These are phyloP conservation scores for Colletotrichum orbiculare DNA, from an alignment of 2,329 filamentous ascomycete genomes.

Conservation along the genomic window DNA sequence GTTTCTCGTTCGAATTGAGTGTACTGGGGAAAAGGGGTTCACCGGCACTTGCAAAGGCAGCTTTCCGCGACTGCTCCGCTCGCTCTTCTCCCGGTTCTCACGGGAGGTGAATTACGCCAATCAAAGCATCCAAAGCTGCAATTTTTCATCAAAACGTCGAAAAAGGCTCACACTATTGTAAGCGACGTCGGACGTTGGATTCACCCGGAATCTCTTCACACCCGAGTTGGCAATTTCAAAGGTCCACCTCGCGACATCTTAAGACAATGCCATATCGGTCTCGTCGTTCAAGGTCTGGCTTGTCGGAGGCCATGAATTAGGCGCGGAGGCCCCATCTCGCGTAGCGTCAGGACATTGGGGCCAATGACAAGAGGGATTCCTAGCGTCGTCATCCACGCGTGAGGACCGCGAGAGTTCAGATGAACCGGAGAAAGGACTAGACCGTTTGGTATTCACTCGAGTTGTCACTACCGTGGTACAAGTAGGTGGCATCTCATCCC, in stretches of 20 bases:
- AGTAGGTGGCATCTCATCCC: background rate
- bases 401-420: slow-evolving; percentile 1
- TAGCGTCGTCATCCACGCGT: background rate
- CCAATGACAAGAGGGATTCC: slow-evolving; percentile 5
- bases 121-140: too few relatives aligned
- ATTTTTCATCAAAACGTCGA: too few relatives aligned
- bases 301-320: background rate
- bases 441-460: background rate
- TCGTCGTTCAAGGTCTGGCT: slow-evolving; percentile 6
- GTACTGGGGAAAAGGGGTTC: too few relatives aligned
- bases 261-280: slow-evolving; percentile 11
- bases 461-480: background rate
- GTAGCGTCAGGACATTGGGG: slow-evolving; percentile 3
- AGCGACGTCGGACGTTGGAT: too few relatives aligned
- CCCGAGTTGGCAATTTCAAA: slow-evolving; percentile 14
- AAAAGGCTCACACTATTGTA: too few relatives aligned
- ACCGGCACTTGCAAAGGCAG: too few relatives aligned
- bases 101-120: too few relatives aligned
- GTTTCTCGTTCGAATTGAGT: too few relatives aligned
- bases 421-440: background rate
- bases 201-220: background rate
- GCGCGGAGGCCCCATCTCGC: slow-evolving; percentile 9
- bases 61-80: too few relatives aligned
- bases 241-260: slow-evolving; percentile 10
- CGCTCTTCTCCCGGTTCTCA: too few relatives aligned